phyloP scores from a whole-genome alignment of 2,329 filamentous ascomycete genomes.

The Westerdykella sp. region DNA sequence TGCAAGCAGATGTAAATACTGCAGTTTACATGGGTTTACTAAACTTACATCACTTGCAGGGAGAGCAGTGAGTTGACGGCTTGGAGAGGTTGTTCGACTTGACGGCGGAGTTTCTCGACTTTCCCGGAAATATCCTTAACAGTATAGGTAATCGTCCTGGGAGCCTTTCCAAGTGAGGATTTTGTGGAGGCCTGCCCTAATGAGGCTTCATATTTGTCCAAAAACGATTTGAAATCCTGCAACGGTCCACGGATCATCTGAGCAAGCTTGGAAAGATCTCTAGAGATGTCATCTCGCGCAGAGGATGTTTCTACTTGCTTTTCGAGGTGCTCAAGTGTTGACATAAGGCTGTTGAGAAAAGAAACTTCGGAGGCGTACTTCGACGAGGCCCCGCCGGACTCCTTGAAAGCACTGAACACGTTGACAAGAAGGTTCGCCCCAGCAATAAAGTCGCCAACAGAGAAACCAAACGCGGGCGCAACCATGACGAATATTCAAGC shows the following conservation, averaged over 20 bases:
- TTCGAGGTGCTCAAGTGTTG: neutral
- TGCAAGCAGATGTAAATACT: no score
- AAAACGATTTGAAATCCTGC: neutral
- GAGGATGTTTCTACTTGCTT: neutral
- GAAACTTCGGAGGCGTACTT: conserved; percentile 1
- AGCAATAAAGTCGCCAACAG: conserved; percentile 1
- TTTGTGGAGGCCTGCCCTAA: neutral
- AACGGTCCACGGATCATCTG: neutral
- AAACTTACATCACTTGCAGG: conserved; percentile 1
- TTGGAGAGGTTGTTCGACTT: conserved; percentile 2
- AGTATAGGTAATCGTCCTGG: neutral
- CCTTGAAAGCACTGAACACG: conserved; percentile 1
- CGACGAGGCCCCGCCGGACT: neutral
- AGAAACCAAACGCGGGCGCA: conserved; percentile 1
- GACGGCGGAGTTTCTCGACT: conserved; percentile 1
- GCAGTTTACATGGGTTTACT: neutral
- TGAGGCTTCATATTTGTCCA: conserved; percentile 1
- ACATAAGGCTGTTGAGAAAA: conserved; percentile 2
- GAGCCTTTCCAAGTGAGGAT: neutral
- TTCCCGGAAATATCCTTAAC: conserved; percentile 2
- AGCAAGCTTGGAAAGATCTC: neutral
- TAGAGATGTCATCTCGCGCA: neutral
- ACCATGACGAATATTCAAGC: neutral
- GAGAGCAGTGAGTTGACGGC: conserved; percentile 1
- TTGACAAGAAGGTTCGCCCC: conserved; percentile 1